Percentiles rank a stretch among this genome's conserved stretches.
Evolutionary conservation across 352 stramenopile genomes (phyloP).

Genomic region (Plasmopara viticola): DNA sequence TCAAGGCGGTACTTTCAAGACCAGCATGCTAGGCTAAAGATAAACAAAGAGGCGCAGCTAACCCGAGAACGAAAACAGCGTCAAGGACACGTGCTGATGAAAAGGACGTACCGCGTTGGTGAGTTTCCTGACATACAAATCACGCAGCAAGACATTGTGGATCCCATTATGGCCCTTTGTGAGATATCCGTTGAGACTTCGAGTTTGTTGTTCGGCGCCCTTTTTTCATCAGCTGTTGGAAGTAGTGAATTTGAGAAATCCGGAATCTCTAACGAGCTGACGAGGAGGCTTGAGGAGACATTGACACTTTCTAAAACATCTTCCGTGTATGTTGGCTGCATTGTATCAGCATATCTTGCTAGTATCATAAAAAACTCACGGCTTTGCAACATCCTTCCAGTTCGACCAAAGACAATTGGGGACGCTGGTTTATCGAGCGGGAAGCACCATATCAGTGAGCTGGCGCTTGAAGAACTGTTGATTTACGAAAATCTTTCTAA

Average conservation of each 20-base stretch:
- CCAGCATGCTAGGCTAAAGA: conserved; percentile 45
- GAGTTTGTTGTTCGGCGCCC: conserved; percentile 30
- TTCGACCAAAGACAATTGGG: conserved; percentile 39
- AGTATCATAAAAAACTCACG: conserved; percentile 28
- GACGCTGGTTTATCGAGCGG: conserved; percentile 55
- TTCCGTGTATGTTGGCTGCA: conserved; percentile 26
- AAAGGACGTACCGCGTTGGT: conserved; percentile 57
- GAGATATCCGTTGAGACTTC: conserved; percentile 41
- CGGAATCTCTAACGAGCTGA: conserved; percentile 7
- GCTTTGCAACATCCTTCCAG: conserved; percentile 24
- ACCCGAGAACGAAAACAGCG: conserved; percentile 44
- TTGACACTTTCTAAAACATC: conserved; percentile 24
- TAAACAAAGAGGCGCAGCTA: conserved; percentile 41
- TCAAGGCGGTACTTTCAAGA: conserved; percentile 62
- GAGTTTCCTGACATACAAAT: conserved; percentile 83
- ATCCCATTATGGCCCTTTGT: conserved; percentile 59
- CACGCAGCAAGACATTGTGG: conserved; percentile 53
- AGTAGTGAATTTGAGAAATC: conserved; percentile 29
- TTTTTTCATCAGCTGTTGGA: conserved; percentile 43
- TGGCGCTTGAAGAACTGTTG: conserved; percentile 62
- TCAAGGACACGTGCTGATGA: conserved; percentile 51
- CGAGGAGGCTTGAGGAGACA: conserved; percentile 14
- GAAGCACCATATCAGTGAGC: conserved; percentile 48
- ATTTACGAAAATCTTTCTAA: conserved; percentile 23
- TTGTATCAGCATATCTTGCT: conserved; percentile 47